These are phyloP conservation scores for Mycena sp. DNA, from an alignment of 1,284 basidiomycete species.

Conservation along the genomic window DNA sequence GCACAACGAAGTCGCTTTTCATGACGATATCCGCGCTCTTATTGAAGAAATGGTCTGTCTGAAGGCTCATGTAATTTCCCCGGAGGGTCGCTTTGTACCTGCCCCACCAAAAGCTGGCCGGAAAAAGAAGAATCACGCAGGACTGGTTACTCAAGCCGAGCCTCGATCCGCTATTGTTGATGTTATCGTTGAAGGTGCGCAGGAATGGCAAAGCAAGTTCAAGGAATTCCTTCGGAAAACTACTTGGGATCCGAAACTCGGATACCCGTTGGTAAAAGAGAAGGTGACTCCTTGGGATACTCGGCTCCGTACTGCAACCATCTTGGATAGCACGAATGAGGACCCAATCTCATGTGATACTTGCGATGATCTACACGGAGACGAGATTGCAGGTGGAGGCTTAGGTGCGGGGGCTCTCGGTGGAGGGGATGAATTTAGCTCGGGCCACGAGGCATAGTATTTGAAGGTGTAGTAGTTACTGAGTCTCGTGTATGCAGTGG, in stretches of 20 bases:
- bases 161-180: slow-evolving; percentile 31
- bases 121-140: slow-evolving; percentile 15
- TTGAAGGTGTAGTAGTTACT: not conserved
- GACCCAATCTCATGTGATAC: not conserved
- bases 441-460: slow-evolving; percentile 6
- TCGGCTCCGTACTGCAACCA: not conserved
- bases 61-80: not conserved
- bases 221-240: slow-evolving; percentile 33
- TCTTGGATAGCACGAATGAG: slow-evolving; percentile 1
- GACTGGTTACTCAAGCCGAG: not conserved
- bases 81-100: slow-evolving; percentile 1
- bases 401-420: slow-evolving; percentile 12
- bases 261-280: slow-evolving; percentile 32
- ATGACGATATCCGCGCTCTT: slow-evolving; percentile 32
- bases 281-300: not conserved
- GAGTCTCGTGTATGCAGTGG: not conserved
- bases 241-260: slow-evolving; percentile 35
- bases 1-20: slow-evolving; percentile 33
- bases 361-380: slow-evolving; percentile 8
- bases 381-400: not conserved
- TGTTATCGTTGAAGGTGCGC: slow-evolving; percentile 30
- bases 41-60: slow-evolving; percentile 31
- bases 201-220: slow-evolving; percentile 34
- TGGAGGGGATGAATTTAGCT: slow-evolving; percentile 12
- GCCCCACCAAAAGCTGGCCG: slow-evolving; percentile 3